Conservation (phyloP, 305 asterid species). For the Fraxinus sp. region DNA sequence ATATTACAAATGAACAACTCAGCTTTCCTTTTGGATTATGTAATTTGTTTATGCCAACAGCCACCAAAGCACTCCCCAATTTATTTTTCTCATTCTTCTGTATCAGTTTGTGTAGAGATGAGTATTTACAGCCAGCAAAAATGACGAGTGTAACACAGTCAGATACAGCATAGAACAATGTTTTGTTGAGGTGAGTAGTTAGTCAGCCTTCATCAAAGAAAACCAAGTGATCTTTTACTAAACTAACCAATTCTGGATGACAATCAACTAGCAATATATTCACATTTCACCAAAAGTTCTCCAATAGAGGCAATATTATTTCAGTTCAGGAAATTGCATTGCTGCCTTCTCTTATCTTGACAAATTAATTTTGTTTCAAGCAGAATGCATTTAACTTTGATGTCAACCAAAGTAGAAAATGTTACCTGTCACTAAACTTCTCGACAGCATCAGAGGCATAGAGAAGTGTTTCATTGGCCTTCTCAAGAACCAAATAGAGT, state of each 20-base stretch:
- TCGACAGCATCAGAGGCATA: constrained; percentile 86
- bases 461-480: constrained; percentile 90
- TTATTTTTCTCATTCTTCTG: background rate
- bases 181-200: background rate
- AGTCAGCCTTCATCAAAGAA: background rate
- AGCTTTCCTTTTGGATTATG: background rate
- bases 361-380: constrained; percentile 5
- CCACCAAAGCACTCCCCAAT: background rate
- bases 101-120: background rate
- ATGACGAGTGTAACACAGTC: background rate
- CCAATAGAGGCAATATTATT: background rate
- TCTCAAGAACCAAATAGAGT: constrained; percentile 93
- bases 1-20: background rate
- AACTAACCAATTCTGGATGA: background rate
- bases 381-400: background rate
- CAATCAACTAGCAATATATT: background rate
- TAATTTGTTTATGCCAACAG: background rate
- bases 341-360: background rate
- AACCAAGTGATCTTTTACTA: background rate
- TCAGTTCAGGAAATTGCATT: background rate
- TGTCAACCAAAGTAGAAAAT: constrained; percentile 23
- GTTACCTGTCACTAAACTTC: constrained; percentile 90
- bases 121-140: background rate
- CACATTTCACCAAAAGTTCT: background rate
- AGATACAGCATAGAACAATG: background rate